A percentile compares a stretch with the other conserved stretches of the same genome.
These are phyloP conservation scores for Maudiozyma serrabonitensis DNA, from an alignment of 805 yeast genomes.

Conservation along the genomic window DNA sequence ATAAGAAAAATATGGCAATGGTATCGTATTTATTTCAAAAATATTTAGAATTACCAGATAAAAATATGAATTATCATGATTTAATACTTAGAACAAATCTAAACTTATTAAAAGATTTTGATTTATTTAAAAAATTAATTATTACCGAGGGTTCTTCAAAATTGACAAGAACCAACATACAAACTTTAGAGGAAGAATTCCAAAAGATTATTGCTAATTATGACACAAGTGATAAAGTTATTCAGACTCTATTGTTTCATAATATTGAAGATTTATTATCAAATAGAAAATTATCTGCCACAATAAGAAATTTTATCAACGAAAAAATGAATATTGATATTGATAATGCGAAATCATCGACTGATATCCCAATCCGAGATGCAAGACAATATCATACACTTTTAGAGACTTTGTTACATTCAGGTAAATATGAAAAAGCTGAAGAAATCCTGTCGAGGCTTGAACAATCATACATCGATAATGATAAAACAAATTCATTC, in stretches of 20 bases:
- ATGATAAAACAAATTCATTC: slow-evolving; percentile 13
- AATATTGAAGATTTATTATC: slow-evolving; percentile 11
- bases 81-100: slow-evolving; percentile 19
- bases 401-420: slow-evolving; percentile 18
- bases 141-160: not conserved
- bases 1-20: slow-evolving; percentile 6
- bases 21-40: slow-evolving; percentile 18
- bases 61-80: slow-evolving; percentile 10
- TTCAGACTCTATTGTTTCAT: slow-evolving; percentile 15
- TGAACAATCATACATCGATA: slow-evolving; percentile 16
- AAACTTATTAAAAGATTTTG: slow-evolving; percentile 9
- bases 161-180: slow-evolving; percentile 2
- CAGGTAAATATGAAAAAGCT: slow-evolving; percentile 24
- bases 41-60: slow-evolving; percentile 15
- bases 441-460: slow-evolving; percentile 26
- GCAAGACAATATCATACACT: slow-evolving; percentile 22
- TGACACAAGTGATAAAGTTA: slow-evolving; percentile 9
- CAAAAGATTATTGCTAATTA: slow-evolving; percentile 12
- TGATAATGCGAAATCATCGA: not conserved
- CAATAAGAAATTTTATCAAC: slow-evolving; percentile 4
- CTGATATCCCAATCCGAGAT: slow-evolving; percentile 2
- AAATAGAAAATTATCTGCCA: slow-evolving; percentile 12
- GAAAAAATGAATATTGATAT: not conserved
- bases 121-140: not conserved
- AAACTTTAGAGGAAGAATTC: slow-evolving; percentile 14